Conservation (phyloP, 176 grass and related monocot genomes). For the Rhynchospora tenuis region DNA sequence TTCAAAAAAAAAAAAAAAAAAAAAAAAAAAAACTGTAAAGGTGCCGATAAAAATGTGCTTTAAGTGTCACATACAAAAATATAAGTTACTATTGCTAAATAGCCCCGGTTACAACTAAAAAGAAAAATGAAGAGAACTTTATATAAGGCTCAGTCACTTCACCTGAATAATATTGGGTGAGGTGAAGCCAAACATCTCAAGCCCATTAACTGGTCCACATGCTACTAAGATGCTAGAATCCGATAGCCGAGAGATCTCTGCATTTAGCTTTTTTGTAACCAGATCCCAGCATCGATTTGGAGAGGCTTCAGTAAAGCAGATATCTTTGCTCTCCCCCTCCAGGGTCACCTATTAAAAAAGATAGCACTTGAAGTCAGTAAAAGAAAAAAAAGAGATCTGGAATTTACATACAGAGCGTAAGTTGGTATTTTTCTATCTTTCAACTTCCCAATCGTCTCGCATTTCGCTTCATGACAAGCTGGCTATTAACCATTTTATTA, state of each 20-base stretch:
- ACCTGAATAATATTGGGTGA: conserved; percentile 58
- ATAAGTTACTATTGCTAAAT: not conserved
- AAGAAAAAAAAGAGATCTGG: conserved; percentile 4
- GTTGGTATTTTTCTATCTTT: not conserved
- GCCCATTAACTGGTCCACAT: conserved; percentile 36
- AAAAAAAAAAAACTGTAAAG: too few species aligned
- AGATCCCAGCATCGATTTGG: conserved; percentile 57
- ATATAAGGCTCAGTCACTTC: not conserved
- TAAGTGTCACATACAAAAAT: too few species aligned
- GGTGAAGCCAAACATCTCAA: conserved; percentile 88
- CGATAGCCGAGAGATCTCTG: conserved; percentile 48
- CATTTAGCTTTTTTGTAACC: conserved; percentile 48
- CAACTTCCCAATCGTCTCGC: not conserved
- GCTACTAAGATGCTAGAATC: conserved; percentile 31
- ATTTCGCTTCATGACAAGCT: not conserved
- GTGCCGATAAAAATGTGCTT: too few species aligned
- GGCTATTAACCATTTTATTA: not conserved
- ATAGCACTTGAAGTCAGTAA: not conserved
- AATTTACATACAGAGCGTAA: not conserved
- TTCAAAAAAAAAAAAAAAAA: too few species aligned
- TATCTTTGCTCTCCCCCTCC: conserved; percentile 42
- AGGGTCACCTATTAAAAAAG: conserved; percentile 40
- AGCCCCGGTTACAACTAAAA: not conserved
- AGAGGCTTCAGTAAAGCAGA: conserved; percentile 45
- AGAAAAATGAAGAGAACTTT: not conserved